These are phyloP conservation scores for Exophiala dermatitidis DNA, from an alignment of 2,329 filamentous ascomycete genomes.

Conservation along the genomic window DNA sequence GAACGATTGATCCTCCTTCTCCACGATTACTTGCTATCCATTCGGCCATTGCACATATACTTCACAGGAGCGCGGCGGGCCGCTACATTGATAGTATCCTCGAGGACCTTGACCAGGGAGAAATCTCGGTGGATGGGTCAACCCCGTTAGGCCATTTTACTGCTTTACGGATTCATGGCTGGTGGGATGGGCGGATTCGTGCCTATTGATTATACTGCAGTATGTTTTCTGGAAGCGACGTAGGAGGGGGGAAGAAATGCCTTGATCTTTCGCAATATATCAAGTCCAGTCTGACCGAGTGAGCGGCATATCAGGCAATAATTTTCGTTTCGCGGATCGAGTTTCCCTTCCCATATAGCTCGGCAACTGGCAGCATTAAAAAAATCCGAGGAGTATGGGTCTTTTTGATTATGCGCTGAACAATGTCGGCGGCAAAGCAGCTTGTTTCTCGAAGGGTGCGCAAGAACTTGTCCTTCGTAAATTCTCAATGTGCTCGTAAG, in stretches of 20 bases:
- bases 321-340: not conserved
- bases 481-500: constrained; percentile 2
- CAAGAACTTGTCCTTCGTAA: constrained; percentile 4
- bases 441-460: not conserved
- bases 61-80: constrained; percentile 23
- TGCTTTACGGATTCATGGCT: constrained; percentile 17
- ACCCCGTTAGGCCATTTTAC: constrained; percentile 17
- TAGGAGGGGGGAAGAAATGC: not conserved
- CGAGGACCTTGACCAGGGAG: constrained; percentile 26
- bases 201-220: not conserved
- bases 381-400: not conserved
- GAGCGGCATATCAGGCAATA: not conserved
- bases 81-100: constrained; percentile 27
- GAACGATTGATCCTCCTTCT: constrained; percentile 32
- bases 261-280: constrained; percentile 1
- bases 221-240: no score
- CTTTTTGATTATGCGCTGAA: not conserved
- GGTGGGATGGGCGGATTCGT: constrained; percentile 20
- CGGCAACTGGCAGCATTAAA: not conserved
- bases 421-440: constrained; percentile 2
- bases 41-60: constrained; percentile 27
- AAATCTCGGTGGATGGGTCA: constrained; percentile 21
- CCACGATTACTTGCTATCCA: constrained; percentile 27
- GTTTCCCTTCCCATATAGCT: not conserved
- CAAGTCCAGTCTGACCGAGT: not conserved